Evolutionary conservation across 169 alveolate species (phyloP).

Genomic region (Eimeria maxima): DNA sequence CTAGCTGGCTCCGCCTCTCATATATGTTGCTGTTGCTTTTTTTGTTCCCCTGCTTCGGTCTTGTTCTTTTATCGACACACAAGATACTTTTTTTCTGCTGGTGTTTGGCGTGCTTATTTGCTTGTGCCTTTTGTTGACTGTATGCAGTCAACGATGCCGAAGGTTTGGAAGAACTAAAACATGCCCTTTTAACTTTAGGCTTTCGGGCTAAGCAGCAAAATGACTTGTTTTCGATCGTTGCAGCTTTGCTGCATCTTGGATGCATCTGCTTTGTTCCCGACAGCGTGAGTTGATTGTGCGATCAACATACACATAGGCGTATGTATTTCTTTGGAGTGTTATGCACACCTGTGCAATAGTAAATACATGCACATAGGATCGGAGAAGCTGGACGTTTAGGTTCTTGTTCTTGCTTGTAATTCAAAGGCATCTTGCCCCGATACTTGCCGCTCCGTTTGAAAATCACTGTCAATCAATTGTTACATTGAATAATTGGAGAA

Average conservation of each 20-base stretch:
- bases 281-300: background rate
- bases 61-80: background rate
- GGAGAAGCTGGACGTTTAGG: too few relatives aligned
- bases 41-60: background rate
- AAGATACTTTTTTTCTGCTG: too few relatives aligned
- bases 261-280: conserved; percentile 35
- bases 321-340: background rate
- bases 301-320: background rate
- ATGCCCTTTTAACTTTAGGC: conserved; percentile 59
- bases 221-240: conserved; percentile 64
- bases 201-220: conserved; percentile 63
- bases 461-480: too few relatives aligned
- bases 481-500: too few relatives aligned
- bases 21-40: background rate
- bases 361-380: too few relatives aligned
- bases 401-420: too few relatives aligned
- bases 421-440: too few relatives aligned
- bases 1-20: background rate
- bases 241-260: conserved; percentile 74
- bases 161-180: conserved; percentile 71
- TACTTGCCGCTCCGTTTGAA: too few relatives aligned
- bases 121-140: too few relatives aligned
- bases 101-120: too few relatives aligned
- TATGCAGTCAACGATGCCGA: conserved; percentile 52
- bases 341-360: background rate